These are phyloP conservation scores for Quercus wislizeni DNA, from an alignment of 306 rosid genomes.

Conservation along the genomic window DNA sequence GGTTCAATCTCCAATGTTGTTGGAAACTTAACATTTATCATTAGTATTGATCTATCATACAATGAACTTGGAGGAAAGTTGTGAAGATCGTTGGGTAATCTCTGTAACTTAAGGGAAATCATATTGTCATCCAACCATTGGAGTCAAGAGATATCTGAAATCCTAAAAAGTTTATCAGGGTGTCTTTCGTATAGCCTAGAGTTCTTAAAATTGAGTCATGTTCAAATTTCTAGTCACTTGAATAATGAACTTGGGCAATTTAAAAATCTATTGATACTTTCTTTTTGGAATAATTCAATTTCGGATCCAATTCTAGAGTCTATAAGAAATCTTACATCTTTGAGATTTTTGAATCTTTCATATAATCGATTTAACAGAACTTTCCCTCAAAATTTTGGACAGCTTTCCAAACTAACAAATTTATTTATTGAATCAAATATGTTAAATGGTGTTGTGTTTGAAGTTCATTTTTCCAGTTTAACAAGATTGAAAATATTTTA, in stretches of 20 bases:
- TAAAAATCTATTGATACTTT: too few species aligned
- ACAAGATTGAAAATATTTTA: neutral
- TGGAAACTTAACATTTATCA: neutral
- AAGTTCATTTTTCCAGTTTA: slow-evolving; percentile 1
- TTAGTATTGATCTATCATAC: neutral
- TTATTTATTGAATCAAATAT: neutral
- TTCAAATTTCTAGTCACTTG: neutral
- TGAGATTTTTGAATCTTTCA: neutral
- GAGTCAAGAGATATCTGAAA: too few species aligned
- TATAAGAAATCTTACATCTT: neutral
- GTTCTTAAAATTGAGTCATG: neutral
- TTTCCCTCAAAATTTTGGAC: slow-evolving; percentile 7
- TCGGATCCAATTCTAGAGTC: neutral
- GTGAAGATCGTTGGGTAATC: too few species aligned
- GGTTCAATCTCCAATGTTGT: slow-evolving; percentile 1
- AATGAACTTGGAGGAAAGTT: neutral
- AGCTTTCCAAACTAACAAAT: slow-evolving; percentile 1
- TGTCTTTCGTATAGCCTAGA: neutral
- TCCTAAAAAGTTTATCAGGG: neutral
- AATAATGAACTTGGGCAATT: slow-evolving; percentile 1
- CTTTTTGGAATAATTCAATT: too few species aligned
- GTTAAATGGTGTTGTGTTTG: slow-evolving; percentile 23
- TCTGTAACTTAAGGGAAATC: too few species aligned
- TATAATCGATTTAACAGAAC: neutral
- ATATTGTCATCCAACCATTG: too few species aligned